A percentile compares a stretch with the other conserved stretches of the same genome.
These are phyloP conservation scores for Aspergillus quadrilineatus DNA, from an alignment of 2,329 filamentous ascomycete species.

Conservation along the genomic window DNA sequence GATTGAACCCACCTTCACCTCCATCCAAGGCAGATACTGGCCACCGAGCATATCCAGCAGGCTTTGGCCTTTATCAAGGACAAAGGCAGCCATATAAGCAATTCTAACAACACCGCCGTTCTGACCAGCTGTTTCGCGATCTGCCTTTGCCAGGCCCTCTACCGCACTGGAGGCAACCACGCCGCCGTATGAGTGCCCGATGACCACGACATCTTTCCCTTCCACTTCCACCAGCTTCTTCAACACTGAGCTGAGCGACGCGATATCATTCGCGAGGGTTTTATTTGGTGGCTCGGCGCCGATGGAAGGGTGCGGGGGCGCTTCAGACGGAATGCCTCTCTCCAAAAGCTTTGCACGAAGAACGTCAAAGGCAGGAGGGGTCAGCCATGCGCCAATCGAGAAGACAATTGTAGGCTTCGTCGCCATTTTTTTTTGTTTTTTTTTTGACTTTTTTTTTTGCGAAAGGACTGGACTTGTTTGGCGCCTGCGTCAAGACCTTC, in stretches of 20 bases:
- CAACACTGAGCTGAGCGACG: constrained; percentile 22
- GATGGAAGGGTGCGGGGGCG: constrained; percentile 29
- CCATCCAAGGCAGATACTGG: constrained; percentile 19
- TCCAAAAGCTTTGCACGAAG: constrained; percentile 31
- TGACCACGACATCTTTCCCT: constrained; percentile 27
- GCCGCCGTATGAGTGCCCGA: constrained; percentile 39
- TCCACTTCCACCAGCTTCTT: constrained; percentile 27
- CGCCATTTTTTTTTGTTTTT: no score
- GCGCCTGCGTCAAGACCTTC: not conserved
- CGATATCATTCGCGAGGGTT: constrained; percentile 37
- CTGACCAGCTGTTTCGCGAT: not conserved
- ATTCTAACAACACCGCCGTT: constrained; percentile 31
- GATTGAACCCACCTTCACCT: constrained; percentile 15
- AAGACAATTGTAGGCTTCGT: constrained; percentile 34
- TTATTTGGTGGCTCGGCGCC: constrained; percentile 32
- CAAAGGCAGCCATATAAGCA: constrained; percentile 36
- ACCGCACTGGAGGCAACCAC: constrained; percentile 31
- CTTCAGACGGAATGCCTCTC: constrained; percentile 33
- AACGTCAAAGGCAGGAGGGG: constrained; percentile 30
- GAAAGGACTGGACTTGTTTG: no score
- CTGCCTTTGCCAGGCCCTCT: constrained; percentile 26
- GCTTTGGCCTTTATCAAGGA: constrained; percentile 33
- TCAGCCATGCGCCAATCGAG: constrained; percentile 44
- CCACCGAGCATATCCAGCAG: constrained; percentile 30
- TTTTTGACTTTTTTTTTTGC: no score